Evolutionary conservation across 2,329 filamentous ascomycete species (phyloP).

Genomic region (Diaporthe longicolla): DNA sequence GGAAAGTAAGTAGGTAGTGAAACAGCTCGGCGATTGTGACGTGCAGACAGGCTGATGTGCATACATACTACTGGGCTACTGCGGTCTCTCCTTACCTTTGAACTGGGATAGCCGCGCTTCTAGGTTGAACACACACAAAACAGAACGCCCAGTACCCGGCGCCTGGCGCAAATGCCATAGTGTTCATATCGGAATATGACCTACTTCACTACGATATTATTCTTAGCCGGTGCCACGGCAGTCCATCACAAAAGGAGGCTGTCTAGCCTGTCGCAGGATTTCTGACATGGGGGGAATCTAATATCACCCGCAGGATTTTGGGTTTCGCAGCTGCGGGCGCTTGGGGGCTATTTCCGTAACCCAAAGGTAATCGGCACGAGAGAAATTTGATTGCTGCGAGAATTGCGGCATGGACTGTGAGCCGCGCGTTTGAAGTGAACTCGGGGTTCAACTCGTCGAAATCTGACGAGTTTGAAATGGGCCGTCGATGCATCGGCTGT

Average conservation of each 20-base stretch:
- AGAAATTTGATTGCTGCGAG: constrained; percentile 11
- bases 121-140: neutral
- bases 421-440: neutral
- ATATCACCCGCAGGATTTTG: neutral
- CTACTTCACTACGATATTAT: neutral
- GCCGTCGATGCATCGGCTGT: constrained; percentile 37
- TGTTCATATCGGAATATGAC: neutral
- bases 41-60: constrained; percentile 31
- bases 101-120: neutral
- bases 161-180: neutral
- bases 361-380: neutral
- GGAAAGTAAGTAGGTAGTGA: neutral
- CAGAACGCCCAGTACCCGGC: neutral
- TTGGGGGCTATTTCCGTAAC: neutral
- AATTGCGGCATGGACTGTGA: neutral
- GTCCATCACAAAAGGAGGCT: neutral
- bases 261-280: constrained; percentile 6
- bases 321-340: neutral
- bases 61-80: constrained; percentile 19
- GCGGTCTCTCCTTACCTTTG: constrained; percentile 20
- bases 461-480: neutral
- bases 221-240: neutral
- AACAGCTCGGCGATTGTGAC: constrained; percentile 27
- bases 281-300: constrained; percentile 4
- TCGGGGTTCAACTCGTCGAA: constrained; percentile 33